Base-by-base conservation (phyloP, 306 rosid genomes). In the Rubus parviflorus region DNA sequence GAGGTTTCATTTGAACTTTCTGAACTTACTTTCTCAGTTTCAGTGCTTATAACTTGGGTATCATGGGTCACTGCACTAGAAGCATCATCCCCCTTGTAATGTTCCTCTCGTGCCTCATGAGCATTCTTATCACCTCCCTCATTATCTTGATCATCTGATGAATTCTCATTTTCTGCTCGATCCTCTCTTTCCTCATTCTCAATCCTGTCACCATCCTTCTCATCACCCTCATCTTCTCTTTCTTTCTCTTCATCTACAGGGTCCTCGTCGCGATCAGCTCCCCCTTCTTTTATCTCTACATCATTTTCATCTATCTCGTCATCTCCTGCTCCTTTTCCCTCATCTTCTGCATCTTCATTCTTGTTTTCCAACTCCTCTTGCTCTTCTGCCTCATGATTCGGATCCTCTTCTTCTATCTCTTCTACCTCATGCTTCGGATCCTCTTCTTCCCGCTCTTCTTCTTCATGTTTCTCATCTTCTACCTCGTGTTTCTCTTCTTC, bases 1-100 rank as follows among this genome's bases (percentile, higher is more conserved):
- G 42, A 20, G 76, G 64, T 85, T 79, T 51, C 88, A 77, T 47
- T 79, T 54, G 91, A 64, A 67, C 82, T 84, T 69, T 81, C 92
- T 54, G 73, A 57, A 86, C 79, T 79, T 75, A 49, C 70, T 71
- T 79, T 81, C 45, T 79, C 87, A 16, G 82, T 52, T 70, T 73
- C 86, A 11, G 83, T 52, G 83, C 81, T 81, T 65, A 81, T 75
- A 68, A 81, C 79, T 30, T 83, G 88, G 72, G 87, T 67, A 74
- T 92, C 94, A 62, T 95, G 99, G 77, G 97, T 58, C 70, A 95
- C 99, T 78, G 96, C 99, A 84, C 99, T 95, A 75, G 99, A 95
- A 41, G 97, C 99, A 84, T 95, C 99, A 71, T 95, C 99, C 0
- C 87, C 97, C 83, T 86, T 95, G 83, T 95, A 95, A 76, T 90